Conservation (phyloP, 2,329 filamentous ascomycete genomes). For the Achaetomium macrosporum region DNA sequence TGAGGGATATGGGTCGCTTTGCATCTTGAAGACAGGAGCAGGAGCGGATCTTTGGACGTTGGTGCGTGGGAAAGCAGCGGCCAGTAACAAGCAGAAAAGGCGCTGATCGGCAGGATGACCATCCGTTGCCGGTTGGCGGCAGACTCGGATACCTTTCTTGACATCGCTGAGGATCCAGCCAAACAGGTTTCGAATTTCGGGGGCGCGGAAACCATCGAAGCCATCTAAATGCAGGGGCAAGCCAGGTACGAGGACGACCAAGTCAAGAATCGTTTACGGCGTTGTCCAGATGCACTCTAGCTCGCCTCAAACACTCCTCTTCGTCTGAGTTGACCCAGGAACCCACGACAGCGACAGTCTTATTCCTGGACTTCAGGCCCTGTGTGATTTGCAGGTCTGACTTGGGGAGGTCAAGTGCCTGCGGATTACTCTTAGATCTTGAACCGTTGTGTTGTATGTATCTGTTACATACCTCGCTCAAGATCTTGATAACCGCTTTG, state of each 20-base stretch:
- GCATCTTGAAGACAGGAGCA: neutral
- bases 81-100: too few relatives aligned
- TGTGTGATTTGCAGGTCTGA: slow-evolving; percentile 57
- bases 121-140: too few relatives aligned
- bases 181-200: neutral
- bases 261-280: slow-evolving; percentile 12
- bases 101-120: too few relatives aligned
- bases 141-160: too few relatives aligned
- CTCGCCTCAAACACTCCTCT: slow-evolving; percentile 28
- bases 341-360: slow-evolving; percentile 45
- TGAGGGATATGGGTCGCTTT: neutral
- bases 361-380: slow-evolving; percentile 59
- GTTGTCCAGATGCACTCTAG: slow-evolving; percentile 19
- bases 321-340: slow-evolving; percentile 22
- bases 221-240: neutral
- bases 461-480: slow-evolving; percentile 48
- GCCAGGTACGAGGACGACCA: too few relatives aligned
- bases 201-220: neutral
- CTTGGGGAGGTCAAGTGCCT: slow-evolving; percentile 57
- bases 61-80: too few relatives aligned
- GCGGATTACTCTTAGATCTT: too few relatives aligned
- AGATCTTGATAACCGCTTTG: slow-evolving; percentile 55
- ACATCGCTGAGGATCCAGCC: too few relatives aligned
- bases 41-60: neutral
- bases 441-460: too few relatives aligned